Percentiles rank a stretch among this genome's conserved stretches.
These are phyloP conservation scores for Pleurotus eryngii DNA, from an alignment of 768 basidiomycete genomes.

Conservation along the genomic window DNA sequence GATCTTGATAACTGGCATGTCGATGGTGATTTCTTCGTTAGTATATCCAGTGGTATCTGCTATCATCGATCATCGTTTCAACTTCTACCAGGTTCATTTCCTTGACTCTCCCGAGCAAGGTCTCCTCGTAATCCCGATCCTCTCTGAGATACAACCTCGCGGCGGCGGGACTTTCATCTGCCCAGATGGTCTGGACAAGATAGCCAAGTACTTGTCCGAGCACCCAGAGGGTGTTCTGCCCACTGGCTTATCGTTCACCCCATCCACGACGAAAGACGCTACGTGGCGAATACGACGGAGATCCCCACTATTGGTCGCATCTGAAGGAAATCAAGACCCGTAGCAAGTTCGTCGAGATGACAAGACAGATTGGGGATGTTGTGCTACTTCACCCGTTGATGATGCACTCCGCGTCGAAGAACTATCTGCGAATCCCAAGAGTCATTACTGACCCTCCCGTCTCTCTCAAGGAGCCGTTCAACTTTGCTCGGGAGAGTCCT, in stretches of 20 bases:
- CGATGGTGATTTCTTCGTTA: slow-evolving; percentile 55
- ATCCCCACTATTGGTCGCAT: slow-evolving; percentile 45
- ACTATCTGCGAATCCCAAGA: slow-evolving; percentile 50
- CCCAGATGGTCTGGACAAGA: slow-evolving; percentile 49
- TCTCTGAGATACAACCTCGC: slow-evolving; percentile 48
- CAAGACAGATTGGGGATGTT: slow-evolving; percentile 61
- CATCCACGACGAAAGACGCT: slow-evolving; percentile 35
- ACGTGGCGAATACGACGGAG: slow-evolving; percentile 25
- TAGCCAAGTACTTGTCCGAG: slow-evolving; percentile 46
- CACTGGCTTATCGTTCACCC: slow-evolving; percentile 41
- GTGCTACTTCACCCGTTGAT: slow-evolving; percentile 63
- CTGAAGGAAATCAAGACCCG: slow-evolving; percentile 39
- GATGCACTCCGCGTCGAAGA: slow-evolving; percentile 63
- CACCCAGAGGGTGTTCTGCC: slow-evolving; percentile 53
- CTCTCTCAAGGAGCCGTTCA: slow-evolving; percentile 50
- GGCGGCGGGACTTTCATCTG: slow-evolving; percentile 62
- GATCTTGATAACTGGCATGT: slow-evolving; percentile 65
- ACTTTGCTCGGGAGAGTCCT: slow-evolving; percentile 40
- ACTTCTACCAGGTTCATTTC: slow-evolving; percentile 42
- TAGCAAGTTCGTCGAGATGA: slow-evolving; percentile 48
- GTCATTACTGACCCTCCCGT: slow-evolving; percentile 69
- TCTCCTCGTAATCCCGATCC: slow-evolving; percentile 59
- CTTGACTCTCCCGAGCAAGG: slow-evolving; percentile 68
- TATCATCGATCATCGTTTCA: not conserved
- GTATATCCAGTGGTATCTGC: slow-evolving; percentile 13